phyloP scores from a whole-genome alignment of 2,329 filamentous ascomycete genomes.

The Biscogniauxia marginata region DNA sequence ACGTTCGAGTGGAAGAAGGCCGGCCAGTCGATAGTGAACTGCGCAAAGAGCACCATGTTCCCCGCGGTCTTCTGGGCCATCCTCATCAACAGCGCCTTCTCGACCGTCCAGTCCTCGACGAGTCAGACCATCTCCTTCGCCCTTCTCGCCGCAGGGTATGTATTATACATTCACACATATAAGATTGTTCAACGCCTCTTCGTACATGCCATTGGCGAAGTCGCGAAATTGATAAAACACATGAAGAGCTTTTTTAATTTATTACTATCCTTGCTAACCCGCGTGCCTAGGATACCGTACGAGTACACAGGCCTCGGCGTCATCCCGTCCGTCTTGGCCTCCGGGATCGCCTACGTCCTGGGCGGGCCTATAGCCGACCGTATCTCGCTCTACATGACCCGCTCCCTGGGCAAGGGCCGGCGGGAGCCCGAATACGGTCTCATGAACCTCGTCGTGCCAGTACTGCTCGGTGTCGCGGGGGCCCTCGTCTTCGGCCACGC shows the following conservation, averaged over 20 bases:
- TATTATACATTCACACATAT: slow-evolving; percentile 11
- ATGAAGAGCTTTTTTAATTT: no score
- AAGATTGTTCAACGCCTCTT: neutral
- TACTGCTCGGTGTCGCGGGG: slow-evolving; percentile 21
- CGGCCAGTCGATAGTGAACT: slow-evolving; percentile 25
- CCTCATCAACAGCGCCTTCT: slow-evolving; percentile 30
- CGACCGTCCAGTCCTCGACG: slow-evolving; percentile 27
- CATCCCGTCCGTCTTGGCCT: slow-evolving; percentile 16
- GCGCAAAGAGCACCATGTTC: slow-evolving; percentile 33
- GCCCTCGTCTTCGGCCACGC: slow-evolving; percentile 25
- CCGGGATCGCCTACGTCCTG: slow-evolving; percentile 22
- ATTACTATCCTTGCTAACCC: slow-evolving; percentile 1
- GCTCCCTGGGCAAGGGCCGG: slow-evolving; percentile 16
- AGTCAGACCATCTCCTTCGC: slow-evolving; percentile 26
- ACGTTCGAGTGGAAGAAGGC: slow-evolving; percentile 30
- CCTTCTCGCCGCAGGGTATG: slow-evolving; percentile 30
- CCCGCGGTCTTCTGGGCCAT: slow-evolving; percentile 35
- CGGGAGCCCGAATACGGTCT: slow-evolving; percentile 29
- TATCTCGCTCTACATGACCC: slow-evolving; percentile 21
- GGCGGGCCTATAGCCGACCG: slow-evolving; percentile 36
- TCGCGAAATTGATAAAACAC: no score
- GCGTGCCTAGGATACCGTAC: slow-evolving; percentile 6
- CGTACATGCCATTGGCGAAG: no score
- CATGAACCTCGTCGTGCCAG: slow-evolving; percentile 25
- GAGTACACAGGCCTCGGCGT: slow-evolving; percentile 14